A percentile compares a stretch with the other conserved stretches of the same genome.
These are phyloP conservation scores for Populus ilicifolia DNA, from an alignment of 345 rosid species.

Conservation along the genomic window DNA sequence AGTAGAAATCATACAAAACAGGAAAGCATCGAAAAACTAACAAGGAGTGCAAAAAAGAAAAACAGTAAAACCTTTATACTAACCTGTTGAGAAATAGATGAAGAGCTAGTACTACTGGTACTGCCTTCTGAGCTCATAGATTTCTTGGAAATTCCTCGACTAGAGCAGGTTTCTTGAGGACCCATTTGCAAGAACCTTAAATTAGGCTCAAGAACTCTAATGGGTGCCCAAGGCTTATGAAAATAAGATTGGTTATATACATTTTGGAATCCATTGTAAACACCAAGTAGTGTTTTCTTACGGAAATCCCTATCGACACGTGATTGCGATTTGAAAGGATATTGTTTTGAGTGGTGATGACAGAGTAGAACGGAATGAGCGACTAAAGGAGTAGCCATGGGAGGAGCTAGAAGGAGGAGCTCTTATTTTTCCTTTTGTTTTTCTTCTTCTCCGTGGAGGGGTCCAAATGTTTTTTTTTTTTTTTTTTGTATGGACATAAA, in stretches of 20 bases:
- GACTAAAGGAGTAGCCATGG: conserved; percentile 48
- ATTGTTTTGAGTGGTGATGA: conserved; percentile 17
- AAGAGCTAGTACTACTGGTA: conserved; percentile 27
- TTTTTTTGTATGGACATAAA: conserved; percentile 14
- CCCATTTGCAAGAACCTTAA: conserved; percentile 45
- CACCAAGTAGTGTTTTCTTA: not conserved
- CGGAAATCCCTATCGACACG: not conserved
- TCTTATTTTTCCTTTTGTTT: no score
- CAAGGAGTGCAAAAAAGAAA: not conserved
- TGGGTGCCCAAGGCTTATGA: conserved; percentile 3
- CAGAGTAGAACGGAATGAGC: conserved; percentile 24
- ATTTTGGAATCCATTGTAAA: conserved; percentile 18
- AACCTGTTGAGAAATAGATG: conserved; percentile 51
- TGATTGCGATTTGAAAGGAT: conserved; percentile 14
- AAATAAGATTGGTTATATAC: not conserved
- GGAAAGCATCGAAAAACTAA: not conserved
- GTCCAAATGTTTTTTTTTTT: not conserved
- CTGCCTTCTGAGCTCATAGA: conserved; percentile 44
- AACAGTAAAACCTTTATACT: not conserved
- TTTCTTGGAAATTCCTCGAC: conserved; percentile 28
- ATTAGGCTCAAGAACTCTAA: conserved; percentile 12
- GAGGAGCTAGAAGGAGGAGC: not conserved
- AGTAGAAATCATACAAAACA: not conserved
- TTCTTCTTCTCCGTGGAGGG: not conserved
- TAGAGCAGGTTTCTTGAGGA: conserved; percentile 21